Evolutionary conservation across 2,329 filamentous ascomycete species (phyloP).

Genomic region (Pseudogymnoascus sp.): DNA sequence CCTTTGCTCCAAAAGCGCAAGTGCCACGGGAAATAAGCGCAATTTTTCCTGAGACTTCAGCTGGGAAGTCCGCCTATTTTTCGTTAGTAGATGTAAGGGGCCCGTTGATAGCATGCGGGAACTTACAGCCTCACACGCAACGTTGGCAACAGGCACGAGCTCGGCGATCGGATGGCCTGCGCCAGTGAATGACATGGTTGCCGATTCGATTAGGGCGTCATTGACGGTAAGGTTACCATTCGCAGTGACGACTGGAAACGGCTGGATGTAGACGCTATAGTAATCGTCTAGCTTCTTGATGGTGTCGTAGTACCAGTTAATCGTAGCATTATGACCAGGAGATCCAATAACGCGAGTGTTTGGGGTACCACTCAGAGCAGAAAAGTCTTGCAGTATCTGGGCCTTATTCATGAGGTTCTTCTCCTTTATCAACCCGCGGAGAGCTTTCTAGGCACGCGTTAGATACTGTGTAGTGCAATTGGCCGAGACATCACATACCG

Average conservation of each 20-base stretch:
- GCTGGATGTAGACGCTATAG: constrained; percentile 17
- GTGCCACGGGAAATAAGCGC: constrained; percentile 44
- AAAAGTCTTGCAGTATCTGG: constrained; percentile 37
- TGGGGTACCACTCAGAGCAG: constrained; percentile 29
- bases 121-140: constrained; percentile 15
- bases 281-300: constrained; percentile 33
- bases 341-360: constrained; percentile 38
- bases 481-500: not conserved
- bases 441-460: not conserved
- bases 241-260: constrained; percentile 11
- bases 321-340: constrained; percentile 37
- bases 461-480: not conserved
- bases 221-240: constrained; percentile 12
- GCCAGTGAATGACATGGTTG: constrained; percentile 14
- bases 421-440: not conserved
- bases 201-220: constrained; percentile 4
- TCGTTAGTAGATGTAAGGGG: not conserved
- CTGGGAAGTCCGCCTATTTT: constrained; percentile 11
- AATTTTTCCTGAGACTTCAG: constrained; percentile 33
- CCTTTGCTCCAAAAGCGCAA: constrained; percentile 49
- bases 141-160: constrained; percentile 16
- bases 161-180: constrained; percentile 11
- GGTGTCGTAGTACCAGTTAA: constrained; percentile 36
- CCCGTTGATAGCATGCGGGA: not conserved
- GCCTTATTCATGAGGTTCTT: constrained; percentile 33